Evolutionary conservation across 345 rosid species (phyloP), one percentile per base, ranked within the genome.

Genomic region (Gossypium bickii): DNA sequence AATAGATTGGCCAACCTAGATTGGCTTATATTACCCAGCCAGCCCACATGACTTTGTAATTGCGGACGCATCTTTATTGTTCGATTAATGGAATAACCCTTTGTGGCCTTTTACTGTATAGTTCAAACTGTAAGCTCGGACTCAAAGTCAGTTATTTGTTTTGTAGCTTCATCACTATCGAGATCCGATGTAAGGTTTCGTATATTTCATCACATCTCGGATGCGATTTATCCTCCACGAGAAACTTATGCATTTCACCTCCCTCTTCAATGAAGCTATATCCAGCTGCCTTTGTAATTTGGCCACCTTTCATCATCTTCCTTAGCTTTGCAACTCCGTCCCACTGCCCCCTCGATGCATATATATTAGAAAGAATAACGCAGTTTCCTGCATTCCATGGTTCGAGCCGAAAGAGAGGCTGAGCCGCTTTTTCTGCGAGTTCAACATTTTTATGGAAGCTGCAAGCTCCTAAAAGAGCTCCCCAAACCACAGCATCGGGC

Each of bases 401-500:
- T 76, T 93, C 93, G 10, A 93, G 87, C 82, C 86, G 79, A 78
- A 85, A 83, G 73, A 91, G 86, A 48, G 81, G 80, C 67, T 81
- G 83, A 5, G 83, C 90, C 61, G 97, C 97, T 83, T 80, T 80
- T 83, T 91, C 98, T 68, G 84, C 94, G 48, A 89, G 67, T 81
- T 89, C 89, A 45, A 88, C 86, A 49, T 85, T 84, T 48, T 81
- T 85, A 68, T 88, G 84, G 73, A 91, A 89, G 79, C 94, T 88
- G 80, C 93, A 86, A 67, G 94, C 93, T n/a, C 94, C 98, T 49
- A 93, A 80, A 43, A 93, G 83, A 60, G 97, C 82, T 72, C 97
- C 94, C 93, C 97, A 91, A 29, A 89, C 80, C 5, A 88, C 91
- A 65, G 98, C 84, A 78, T 91, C 98, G 16, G 97, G 92, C 62